Percentiles rank a stretch among this genome's conserved stretches.
These are phyloP conservation scores for Toxoplasma gondii DNA, from an alignment of 169 alveolate species.

Conservation along the genomic window DNA sequence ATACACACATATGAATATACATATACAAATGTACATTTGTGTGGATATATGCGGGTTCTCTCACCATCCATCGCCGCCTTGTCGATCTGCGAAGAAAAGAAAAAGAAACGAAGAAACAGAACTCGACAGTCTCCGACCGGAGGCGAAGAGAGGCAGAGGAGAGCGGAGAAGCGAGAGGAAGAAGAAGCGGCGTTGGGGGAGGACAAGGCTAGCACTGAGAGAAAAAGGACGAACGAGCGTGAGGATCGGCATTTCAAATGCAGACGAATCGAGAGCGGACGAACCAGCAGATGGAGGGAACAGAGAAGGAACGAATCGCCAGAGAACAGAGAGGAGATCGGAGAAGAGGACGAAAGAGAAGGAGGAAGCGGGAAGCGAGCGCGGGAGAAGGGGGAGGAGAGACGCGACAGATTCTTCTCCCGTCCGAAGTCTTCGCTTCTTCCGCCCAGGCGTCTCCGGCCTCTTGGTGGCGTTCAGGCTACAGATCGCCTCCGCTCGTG, in stretches of 20 bases:
- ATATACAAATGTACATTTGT: neutral
- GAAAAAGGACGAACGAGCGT: neutral
- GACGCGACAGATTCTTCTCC: neutral
- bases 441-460: no score
- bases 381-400: neutral
- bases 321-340: neutral
- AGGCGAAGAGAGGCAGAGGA: neutral
- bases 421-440: no score
- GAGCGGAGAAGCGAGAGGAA: neutral
- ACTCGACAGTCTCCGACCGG: neutral
- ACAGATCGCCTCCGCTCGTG: no score
- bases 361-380: neutral
- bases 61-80: slow-evolving; percentile 30
- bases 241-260: neutral
- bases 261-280: neutral
- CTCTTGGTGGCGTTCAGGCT: no score
- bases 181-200: neutral
- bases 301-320: neutral
- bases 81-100: neutral
- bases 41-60: neutral
- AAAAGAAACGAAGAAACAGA: neutral
- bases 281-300: neutral
- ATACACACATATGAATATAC: no score
- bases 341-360: neutral
- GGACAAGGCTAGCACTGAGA: neutral